Evolutionary conservation across 176 grass and related monocot species (phyloP), one percentile per base, ranked within the genome.

Genomic region (Melocanna baccifera): DNA sequence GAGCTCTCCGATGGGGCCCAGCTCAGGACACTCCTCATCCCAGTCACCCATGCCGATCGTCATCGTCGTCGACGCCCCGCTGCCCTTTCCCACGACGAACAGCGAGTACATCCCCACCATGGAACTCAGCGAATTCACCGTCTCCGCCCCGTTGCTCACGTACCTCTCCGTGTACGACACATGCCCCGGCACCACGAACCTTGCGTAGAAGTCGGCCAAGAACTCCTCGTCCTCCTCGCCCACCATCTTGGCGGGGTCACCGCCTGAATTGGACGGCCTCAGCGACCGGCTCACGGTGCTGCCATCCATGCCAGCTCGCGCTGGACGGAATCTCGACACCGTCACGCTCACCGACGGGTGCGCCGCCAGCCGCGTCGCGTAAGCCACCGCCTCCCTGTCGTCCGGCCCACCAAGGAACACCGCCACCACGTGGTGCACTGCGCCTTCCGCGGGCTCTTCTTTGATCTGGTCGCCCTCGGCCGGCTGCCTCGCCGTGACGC

Each of bases 1-100:
- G 23, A 97, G 71, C 88, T 97, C 91, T 1, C 94, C 94, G 11
- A 97, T 57, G 39, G 87, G 87, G 0, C 94, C 94, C 15, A 97
- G 87, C 89, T 97, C 91, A 1, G 87, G 84, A 67, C 81, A 93
- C 19, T 93, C 94, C 39, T 93, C 78, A 20, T 93, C 78, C 78
- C 82, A 88, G 16, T 84, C 87, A 12, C 86, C 89, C 63, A 93
- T 89, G 59, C 91, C 82, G 2, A 37, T 67, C 3, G 85, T 96
- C 83, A 91, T 84, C 8, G 55, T 12, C 46, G 71, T 57, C 11
- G 34, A 32, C 32, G 67, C 72, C 13, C 30, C 42, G 1, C 42
- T 40, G 14, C 83, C 86, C 64, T 85, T 91, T 0, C 94, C 94
- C 15, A 90, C 91, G 6, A 97, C 11, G 41, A 91, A 89, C n/a